These are phyloP conservation scores for Euphorbia peplus DNA, from an alignment of 345 rosid genomes.

Conservation along the genomic window DNA sequence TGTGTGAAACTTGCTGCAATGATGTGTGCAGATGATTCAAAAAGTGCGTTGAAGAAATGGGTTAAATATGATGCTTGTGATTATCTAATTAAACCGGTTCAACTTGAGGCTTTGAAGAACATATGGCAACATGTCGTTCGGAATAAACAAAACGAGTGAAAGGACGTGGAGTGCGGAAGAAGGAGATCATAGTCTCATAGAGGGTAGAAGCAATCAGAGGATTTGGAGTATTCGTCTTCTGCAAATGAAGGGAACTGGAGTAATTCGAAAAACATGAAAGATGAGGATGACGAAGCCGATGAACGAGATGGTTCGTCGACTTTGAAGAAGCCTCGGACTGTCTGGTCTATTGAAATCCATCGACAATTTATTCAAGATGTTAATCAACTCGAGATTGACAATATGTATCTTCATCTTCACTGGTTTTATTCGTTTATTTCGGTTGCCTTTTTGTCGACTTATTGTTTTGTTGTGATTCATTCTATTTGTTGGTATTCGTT, in stretches of 20 bases:
- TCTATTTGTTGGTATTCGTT: background rate
- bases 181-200: slow-evolving; percentile 29
- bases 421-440: background rate
- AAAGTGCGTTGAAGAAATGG: slow-evolving; percentile 32
- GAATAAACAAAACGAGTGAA: slow-evolving; percentile 21
- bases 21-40: slow-evolving; percentile 38
- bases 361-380: slow-evolving; percentile 34
- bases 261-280: slow-evolving; percentile 35
- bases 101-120: slow-evolving; percentile 32
- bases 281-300: slow-evolving; percentile 37
- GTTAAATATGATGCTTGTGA: slow-evolving; percentile 40
- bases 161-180: slow-evolving; percentile 32
- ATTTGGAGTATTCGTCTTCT: slow-evolving; percentile 29
- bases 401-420: slow-evolving; percentile 11
- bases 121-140: slow-evolving; percentile 35
- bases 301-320: slow-evolving; percentile 82
- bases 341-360: slow-evolving; percentile 38
- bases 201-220: slow-evolving; percentile 25
- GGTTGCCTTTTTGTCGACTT: background rate
- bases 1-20: slow-evolving; percentile 22
- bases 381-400: slow-evolving; percentile 35
- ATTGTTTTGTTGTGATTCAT: background rate
- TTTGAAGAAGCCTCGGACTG: slow-evolving; percentile 35
- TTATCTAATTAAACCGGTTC: slow-evolving; percentile 39
- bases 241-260: slow-evolving; percentile 32